Conservation (phyloP, 192 early-diverging fungal species). For the Coemansia sp. region DNA sequence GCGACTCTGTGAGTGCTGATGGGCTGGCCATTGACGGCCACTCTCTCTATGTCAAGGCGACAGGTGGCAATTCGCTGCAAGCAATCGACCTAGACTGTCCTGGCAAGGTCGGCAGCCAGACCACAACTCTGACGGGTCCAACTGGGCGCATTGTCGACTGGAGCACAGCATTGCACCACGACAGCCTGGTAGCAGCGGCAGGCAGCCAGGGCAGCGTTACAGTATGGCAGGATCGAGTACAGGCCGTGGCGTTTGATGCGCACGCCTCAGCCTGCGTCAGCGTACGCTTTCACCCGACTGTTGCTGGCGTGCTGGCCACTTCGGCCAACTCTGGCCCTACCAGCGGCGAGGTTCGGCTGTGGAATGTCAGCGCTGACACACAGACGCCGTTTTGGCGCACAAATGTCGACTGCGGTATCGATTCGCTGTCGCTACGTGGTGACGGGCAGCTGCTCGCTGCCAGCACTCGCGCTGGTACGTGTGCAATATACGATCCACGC, state of each 20-base stretch:
- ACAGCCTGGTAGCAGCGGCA: slow-evolving; percentile 24
- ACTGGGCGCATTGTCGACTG: slow-evolving; percentile 33
- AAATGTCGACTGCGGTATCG: slow-evolving; percentile 7
- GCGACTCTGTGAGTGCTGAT: slow-evolving; percentile 22
- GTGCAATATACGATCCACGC: slow-evolving; percentile 33
- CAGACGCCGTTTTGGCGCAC: slow-evolving; percentile 21
- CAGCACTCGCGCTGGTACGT: slow-evolving; percentile 27
- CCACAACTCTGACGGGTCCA: neutral
- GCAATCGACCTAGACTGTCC: slow-evolving; percentile 22
- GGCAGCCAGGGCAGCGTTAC: slow-evolving; percentile 34
- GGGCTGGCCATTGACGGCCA: slow-evolving; percentile 35
- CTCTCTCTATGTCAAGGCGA: slow-evolving; percentile 28
- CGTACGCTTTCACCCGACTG: slow-evolving; percentile 44
- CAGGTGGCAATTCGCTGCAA: slow-evolving; percentile 31
- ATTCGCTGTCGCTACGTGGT: slow-evolving; percentile 33
- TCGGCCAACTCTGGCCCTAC: slow-evolving; percentile 10
- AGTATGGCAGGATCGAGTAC: slow-evolving; percentile 28
- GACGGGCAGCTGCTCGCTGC: slow-evolving; percentile 40
- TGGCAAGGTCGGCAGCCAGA: slow-evolving; percentile 21
- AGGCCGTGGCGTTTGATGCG: slow-evolving; percentile 5
- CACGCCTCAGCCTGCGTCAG: slow-evolving; percentile 24
- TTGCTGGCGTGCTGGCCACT: slow-evolving; percentile 30
- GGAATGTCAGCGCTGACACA: slow-evolving; percentile 18
- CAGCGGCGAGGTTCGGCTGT: slow-evolving; percentile 30
- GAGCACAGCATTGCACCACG: slow-evolving; percentile 25